Evolutionary conservation across 768 basidiomycete species (phyloP), one percentile per base, ranked within the genome.

Genomic region (Termitomyces sp.): DNA sequence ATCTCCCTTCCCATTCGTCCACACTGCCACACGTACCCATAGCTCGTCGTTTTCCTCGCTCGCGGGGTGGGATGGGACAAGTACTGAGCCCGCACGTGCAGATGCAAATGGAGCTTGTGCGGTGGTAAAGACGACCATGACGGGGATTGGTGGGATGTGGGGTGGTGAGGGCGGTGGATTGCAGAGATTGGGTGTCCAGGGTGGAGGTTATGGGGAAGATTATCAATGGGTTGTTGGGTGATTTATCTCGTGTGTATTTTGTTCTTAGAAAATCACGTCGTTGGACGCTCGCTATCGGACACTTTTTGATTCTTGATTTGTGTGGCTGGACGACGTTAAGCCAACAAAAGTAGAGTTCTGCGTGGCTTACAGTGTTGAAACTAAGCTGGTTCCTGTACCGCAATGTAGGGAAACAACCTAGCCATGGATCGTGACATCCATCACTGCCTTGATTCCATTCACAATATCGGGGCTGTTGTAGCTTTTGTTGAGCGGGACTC

Each of bases 61-160:
- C 2, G 48, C 55, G 11, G 50, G 55, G 23, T 56, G 55, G 55
- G 55, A 56, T 7, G 55, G 72, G 73, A 0, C 50, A 68, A 43
- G 17, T 23, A 23, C 26, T 12, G 50, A 50, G 11, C 37, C 10
- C 23, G 19, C n/a, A 33, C 1, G 3, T 30, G 26, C 10, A 9
- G 40, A 50, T 10, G 35, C 15, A 7, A 35, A 1, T 30, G 38
- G 17, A 17, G 40, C 26, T 28, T 40, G 26, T 51, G 38, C 38
- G 6, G 26, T 26, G 11, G 37, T 17, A 17, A 50, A 50, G 10
- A 17, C 23, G 14, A 50, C 10, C 14, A 14, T 37, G 33, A 5
- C 33, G 12, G 12, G 19, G 12, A 50, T 37, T 2, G 48, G 21
- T 15, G 48, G 37, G 35, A n/a, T 50, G 50, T 17, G 37, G 9